Conservation (phyloP, 208 protist genomes). For the Wallacemonas sp. region DNA sequence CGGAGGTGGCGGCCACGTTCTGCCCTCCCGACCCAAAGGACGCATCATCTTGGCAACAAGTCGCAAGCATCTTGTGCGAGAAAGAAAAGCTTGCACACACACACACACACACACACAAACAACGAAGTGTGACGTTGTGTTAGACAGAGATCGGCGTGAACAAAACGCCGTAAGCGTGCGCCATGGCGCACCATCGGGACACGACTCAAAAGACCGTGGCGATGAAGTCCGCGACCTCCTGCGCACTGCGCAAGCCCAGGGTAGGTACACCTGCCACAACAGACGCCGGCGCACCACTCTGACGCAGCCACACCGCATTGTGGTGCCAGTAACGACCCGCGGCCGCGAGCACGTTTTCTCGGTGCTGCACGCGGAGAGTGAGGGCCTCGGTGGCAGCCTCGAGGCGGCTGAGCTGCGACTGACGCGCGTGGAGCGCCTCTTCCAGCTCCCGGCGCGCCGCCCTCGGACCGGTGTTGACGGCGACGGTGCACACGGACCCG, state of each 20-base stretch:
- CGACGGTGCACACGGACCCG: neutral
- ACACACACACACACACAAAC: too few species aligned
- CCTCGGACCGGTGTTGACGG: neutral
- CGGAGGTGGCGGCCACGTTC: too few species aligned
- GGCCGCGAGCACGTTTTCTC: constrained; percentile 22
- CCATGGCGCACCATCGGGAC: too few species aligned
- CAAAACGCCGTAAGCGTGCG: too few species aligned
- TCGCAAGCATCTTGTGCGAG: too few species aligned
- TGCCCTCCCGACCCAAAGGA: too few species aligned
- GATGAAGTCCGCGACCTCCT: constrained; percentile 76
- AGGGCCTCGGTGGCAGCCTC: constrained; percentile 20
- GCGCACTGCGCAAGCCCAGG: constrained; percentile 36
- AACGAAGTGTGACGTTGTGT: too few species aligned
- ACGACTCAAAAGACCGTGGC: constrained; percentile 60
- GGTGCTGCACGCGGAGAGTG: constrained; percentile 11
- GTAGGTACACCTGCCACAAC: neutral
- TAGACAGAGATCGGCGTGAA: too few species aligned
- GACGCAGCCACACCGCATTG: constrained; percentile 43
- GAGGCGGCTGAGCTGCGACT: constrained; percentile 21
- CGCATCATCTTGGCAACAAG: too few species aligned
- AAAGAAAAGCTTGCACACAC: too few species aligned
- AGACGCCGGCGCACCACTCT: constrained; percentile 1
- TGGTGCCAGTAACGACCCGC: constrained; percentile 64
- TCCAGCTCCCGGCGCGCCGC: constrained; percentile 18
- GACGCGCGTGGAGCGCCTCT: constrained; percentile 24